Base-by-base conservation (phyloP, 106 monocot species). In the Allium cepa region DNA sequence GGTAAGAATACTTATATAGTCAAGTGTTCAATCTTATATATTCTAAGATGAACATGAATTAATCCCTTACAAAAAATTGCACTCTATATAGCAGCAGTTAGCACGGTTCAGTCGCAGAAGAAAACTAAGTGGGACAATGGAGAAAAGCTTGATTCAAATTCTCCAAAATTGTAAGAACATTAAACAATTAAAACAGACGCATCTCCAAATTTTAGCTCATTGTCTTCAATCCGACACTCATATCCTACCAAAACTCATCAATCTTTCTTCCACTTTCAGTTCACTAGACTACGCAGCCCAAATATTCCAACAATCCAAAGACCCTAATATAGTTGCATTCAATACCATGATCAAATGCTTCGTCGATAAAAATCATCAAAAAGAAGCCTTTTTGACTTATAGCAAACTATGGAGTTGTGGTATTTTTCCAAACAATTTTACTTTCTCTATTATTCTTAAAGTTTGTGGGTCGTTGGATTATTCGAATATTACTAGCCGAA, bases 331-430 rank as follows among this genome's bases (percentile, higher is more conserved):
- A 14, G 73, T 80, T n/a, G 69, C 49, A 15, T 55, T 74, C 59
- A 88, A 88, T 67, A 78, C 70, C 67, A 66, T 88, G 78, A 81
- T 88, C 64, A 75, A 65, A 67, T 75, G 71, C 16, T 71, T 75
- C 11, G 46, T 49, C 10, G 63, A 66, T 17, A 61, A 59, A 49
- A 16, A 60, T 10, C 11, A 47, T 17, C 62, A 14, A 47, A 11
- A 46, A 16, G 77, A 77, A 17, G 69, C 73, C 46, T 66, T 73
- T 22, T 56, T 59, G 3, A 47, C 63, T 59, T 80, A 63, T 46
- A 65, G 26, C 47, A 17, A 9, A 58, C 67, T 71, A 69, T 58
- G 63, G 64, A 47, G 14, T 55, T 59, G 36, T 26, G 59, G 22
- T 10, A 52, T 59, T 18, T 61, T 50, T n/a, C 82, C 80, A 46